These are phyloP conservation scores for Rhodomyrtus tomentosa DNA, from an alignment of 345 rosid genomes.

Conservation along the genomic window DNA sequence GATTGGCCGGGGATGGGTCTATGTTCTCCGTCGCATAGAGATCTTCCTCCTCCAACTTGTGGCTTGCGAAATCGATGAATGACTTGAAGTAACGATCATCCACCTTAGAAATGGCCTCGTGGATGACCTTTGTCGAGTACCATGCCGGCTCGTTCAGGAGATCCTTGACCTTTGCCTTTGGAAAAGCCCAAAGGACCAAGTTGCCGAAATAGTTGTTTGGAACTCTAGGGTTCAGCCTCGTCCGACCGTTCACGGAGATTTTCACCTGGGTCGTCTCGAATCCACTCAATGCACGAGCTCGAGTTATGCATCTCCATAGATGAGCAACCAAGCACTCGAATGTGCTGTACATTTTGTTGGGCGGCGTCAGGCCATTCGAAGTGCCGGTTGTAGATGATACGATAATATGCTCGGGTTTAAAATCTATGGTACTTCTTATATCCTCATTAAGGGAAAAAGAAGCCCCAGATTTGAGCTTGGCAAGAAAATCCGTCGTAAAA, in stretches of 20 bases:
- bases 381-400: neutral
- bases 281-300: slow-evolving; percentile 5
- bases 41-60: neutral
- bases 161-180: slow-evolving; percentile 13
- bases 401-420: neutral
- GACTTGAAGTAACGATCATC: slow-evolving; percentile 13
- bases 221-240: slow-evolving; percentile 3
- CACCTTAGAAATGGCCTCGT: slow-evolving; percentile 9
- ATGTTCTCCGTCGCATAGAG: neutral
- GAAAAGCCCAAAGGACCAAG: slow-evolving; percentile 24
- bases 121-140: slow-evolving; percentile 12
- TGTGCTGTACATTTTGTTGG: slow-evolving; percentile 5
- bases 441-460: neutral
- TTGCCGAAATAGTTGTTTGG: slow-evolving; percentile 28
- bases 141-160: slow-evolving; percentile 5
- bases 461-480: slow-evolving; percentile 13
- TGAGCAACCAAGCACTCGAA: slow-evolving; percentile 18
- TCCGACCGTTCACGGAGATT: slow-evolving; percentile 13
- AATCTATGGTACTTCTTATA: neutral
- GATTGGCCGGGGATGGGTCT: neutral
- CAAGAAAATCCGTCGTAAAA: slow-evolving; percentile 15
- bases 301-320: slow-evolving; percentile 16
- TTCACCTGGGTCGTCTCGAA: slow-evolving; percentile 6
- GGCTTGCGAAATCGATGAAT: slow-evolving; percentile 11
- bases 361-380: neutral